Evolutionary conservation across 192 early-diverging fungal species (phyloP).

Genomic region (Phlyctochytrium arcticum): DNA sequence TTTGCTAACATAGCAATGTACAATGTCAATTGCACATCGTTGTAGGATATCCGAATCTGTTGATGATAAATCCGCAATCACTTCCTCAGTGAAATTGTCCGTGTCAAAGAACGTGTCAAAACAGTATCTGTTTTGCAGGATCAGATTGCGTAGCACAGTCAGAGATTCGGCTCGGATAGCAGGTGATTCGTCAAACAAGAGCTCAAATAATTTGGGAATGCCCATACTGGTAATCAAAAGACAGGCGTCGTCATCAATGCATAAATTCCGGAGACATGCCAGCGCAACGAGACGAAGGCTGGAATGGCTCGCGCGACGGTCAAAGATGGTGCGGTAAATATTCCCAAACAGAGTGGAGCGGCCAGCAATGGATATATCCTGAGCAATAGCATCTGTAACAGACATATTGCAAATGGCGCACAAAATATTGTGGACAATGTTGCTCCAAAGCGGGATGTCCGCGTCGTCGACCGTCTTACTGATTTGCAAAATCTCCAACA

Average conservation of each 20-base stretch:
- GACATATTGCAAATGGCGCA: constrained; percentile 11
- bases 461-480: neutral
- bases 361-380: neutral
- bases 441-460: neutral
- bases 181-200: neutral
- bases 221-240: constrained; percentile 15
- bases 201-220: neutral
- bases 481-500: neutral
- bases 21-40: constrained; percentile 13
- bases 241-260: constrained; percentile 19
- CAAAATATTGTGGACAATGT: neutral
- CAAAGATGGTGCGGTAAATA: constrained; percentile 1
- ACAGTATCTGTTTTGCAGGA: constrained; percentile 21
- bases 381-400: constrained; percentile 1
- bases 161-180: neutral
- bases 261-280: constrained; percentile 13
- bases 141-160: constrained; percentile 17
- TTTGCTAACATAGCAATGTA: neutral
- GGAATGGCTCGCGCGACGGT: neutral
- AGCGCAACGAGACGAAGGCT: neutral
- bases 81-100: constrained; percentile 9
- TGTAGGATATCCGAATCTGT: constrained; percentile 1
- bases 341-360: neutral
- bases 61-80: constrained; percentile 10
- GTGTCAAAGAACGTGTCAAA: constrained; percentile 1